Evolutionary conservation across 306 rosid species (phyloP), one percentile per base, ranked within the genome.

Genomic region (Sicyos edulis): DNA sequence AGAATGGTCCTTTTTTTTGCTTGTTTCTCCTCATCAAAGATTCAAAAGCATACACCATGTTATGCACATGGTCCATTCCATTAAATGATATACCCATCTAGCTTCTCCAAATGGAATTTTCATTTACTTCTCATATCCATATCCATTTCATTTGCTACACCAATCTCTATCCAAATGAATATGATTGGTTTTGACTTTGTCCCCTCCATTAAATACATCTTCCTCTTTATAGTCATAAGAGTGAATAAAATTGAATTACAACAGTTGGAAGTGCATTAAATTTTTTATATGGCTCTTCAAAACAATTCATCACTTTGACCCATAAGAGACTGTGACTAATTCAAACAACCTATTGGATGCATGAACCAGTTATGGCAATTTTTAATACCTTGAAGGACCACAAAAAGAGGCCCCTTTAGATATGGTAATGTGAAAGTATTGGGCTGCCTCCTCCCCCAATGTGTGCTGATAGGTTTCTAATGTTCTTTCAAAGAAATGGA

Each of bases 171-270:
- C 54, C 42, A 68, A 68, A 68, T 47, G 34, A 47, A 68, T 68
- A 68, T 68, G 72, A 68, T 49, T 68, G 72, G 42, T 68, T 68
- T 67, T 68, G 57, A 68, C 14, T 22, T 66, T 68, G 72, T 68
- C 72, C 57, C 57, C 72, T 68, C 72, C 13, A 68, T 47, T 68
- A 21, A 68, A 47, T 66, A 45, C 54, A 12, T 13, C 47, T 14
- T 32, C 4, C 9, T 60, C 12, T 62, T 21, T 3, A 21, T 19
- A 67, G 72, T 67, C 20, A 47, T 67, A 49, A 4, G 10, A 45
- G 54, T 45, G 37, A 66, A 63, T 45, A 45, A 66, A 66, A 49
- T 49, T 68, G 22, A 21, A 22, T 8, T 47, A 3, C 72, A 67
- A 67, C 21, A 67, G 40, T 45, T 65, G 21, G 54, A 44, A 44